Base-by-base conservation (phyloP, 2,329 filamentous ascomycete genomes). In the Leptographium radiaticola region DNA sequence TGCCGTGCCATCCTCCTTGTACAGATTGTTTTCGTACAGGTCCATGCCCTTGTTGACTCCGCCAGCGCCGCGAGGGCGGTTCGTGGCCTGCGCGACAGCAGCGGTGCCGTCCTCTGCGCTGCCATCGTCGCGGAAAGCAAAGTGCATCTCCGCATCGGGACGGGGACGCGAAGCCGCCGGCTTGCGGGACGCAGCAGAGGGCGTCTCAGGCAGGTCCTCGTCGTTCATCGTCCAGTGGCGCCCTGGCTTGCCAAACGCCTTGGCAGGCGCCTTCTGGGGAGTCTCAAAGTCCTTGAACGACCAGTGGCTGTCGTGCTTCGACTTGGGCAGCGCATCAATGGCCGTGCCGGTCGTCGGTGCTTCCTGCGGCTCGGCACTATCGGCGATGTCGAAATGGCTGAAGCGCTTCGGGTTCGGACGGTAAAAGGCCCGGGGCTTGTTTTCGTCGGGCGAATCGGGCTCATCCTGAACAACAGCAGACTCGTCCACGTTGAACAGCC, bases 251-350 rank as follows among this genome's bases (percentile, higher is more conserved):
- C 76, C 72, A 56, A 83, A 77, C 52, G 77, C 66, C 67, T 84
- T 86, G 47, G 75, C 86, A 49, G 80, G 73, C 31, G 70, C 60
- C 74, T 95, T 95, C 59, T 84, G 78, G 0, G 91, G 91, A 0
- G 90, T 95, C 16, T 74, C 72, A 62, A 95, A 95, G 69, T 95
- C 89, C 57, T 88, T 81, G 67, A 97, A 97, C 49, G 82, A 81
- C 89, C 91, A 96, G 58, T 87, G 84, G 59, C 82, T 82, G 56
- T 76, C 72, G 65, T 88, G 83, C 70, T 86, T 87, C 53, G 75
- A 73, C 63, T 75, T 77, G 57, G 70, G 67, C 30, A 66, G 65
- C 52, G 75, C 67, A 20, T 74, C 66, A 25, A 69, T 64, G 4
- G 68, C 60, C 9, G 68, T 61, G 51, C 66, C 70, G n/a, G 71